Base-by-base conservation (phyloP, 2,329 filamentous ascomycete species). In the Penicillium psychrosexuale region DNA sequence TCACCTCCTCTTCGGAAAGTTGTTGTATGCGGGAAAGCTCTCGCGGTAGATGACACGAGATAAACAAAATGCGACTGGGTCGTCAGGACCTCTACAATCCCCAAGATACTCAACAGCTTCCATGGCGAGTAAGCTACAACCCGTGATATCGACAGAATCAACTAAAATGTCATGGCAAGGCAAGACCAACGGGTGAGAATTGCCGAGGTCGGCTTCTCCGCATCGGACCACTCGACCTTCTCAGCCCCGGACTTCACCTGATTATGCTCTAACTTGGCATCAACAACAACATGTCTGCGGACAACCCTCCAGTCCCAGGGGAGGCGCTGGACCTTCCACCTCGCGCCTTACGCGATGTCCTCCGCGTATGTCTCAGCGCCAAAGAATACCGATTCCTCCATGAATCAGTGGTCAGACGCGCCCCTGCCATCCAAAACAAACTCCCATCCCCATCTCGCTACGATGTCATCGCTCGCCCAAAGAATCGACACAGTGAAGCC, bases 361-460 rank as follows among this genome's bases (percentile, higher is more conserved):
- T 97, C 56, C 87, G 91, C 62, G 92, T 96, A 75, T 94, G 89
- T 55, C 73, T 86, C 50, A 91, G 92, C 69, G 86, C 90, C 39
- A 85, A 87, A 72, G 92, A 97, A 72, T 97, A 97, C 74, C 87
- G 90, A 62, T 78, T 87, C 1, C 82, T 97, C 17, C 91, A 96
- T 73, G 87, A 88, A 67, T 91, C 92, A 69, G 82, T 96, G 50
- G 81, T 94, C 47, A 91, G 89, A 57, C 85, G 87, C 44, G 87
- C 89, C 5, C 70, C 79, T 77, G 73, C 81, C 66, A 72, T 88
- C 67, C 74, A 83, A 76, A 81, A 79, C 59, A 77, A 75, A 58
- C 72, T 80, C 2, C 78, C 78, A 13, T 72, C 75, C 17, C 82
- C 83, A 5, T 71, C 74, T 31, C 70, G 71, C 38, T 84, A 80